Percentiles rank a stretch among this genome's conserved stretches.
Evolutionary conservation across 2,329 filamentous ascomycete genomes (phyloP).

Genomic region (Chrysosporium keratinophilum): DNA sequence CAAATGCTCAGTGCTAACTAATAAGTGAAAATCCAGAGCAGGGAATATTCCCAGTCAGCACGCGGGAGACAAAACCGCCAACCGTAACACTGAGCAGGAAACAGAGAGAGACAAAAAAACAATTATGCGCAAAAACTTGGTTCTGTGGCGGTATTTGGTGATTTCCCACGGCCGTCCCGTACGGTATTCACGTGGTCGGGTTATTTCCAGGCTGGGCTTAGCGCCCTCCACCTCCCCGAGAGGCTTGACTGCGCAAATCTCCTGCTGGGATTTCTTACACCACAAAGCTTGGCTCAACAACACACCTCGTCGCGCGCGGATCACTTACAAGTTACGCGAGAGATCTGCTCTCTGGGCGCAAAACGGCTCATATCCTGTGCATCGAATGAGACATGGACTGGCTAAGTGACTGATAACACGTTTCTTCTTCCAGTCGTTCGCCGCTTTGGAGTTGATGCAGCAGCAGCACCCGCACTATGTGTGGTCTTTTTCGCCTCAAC

Average conservation of each 20-base stretch:
- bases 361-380: conserved; percentile 1
- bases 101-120: not conserved
- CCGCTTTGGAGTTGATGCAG: not conserved
- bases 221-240: not conserved
- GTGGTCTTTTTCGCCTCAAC: not conserved
- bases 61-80: not conserved
- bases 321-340: not conserved
- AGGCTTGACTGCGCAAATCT: conserved; percentile 7
- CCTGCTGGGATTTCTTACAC: not conserved
- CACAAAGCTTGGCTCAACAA: conserved; percentile 13
- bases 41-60: not conserved
- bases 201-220: not conserved
- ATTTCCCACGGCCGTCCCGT: not conserved
- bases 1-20: no score
- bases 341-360: not conserved
- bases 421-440: not conserved
- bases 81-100: not conserved
- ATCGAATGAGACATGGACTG: not conserved
- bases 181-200: not conserved
- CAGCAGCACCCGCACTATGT: not conserved
- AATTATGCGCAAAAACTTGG: not conserved
- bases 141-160: not conserved
- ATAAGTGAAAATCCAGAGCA: not conserved
- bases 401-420: not conserved
- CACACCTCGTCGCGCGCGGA: not conserved